Conservation (phyloP, 768 basidiomycete species). For the Panaeolus papilionaceus region DNA sequence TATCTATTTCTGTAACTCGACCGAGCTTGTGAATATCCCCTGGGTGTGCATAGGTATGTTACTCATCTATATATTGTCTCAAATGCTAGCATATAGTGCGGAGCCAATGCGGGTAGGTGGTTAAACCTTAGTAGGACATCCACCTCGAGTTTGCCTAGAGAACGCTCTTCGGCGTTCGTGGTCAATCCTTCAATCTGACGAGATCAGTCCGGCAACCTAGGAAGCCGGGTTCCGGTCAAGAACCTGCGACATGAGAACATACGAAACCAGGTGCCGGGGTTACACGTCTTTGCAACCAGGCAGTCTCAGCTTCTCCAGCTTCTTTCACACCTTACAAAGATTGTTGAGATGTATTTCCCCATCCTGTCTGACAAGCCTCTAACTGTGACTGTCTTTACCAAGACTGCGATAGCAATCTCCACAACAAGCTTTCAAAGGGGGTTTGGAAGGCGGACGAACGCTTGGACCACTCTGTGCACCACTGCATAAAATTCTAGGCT, state of each 20-base stretch:
- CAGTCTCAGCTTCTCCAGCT: not conserved
- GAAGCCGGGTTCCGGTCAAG: not conserved
- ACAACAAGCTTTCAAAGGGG: not conserved
- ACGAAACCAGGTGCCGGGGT: not conserved
- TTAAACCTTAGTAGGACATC: too few species aligned
- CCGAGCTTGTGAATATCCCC: too few species aligned
- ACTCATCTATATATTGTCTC: too few species aligned
- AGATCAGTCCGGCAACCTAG: not conserved
- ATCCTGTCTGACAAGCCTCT: not conserved
- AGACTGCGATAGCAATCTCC: not conserved
- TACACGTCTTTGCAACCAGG: not conserved
- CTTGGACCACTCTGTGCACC: not conserved
- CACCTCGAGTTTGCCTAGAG: too few species aligned
- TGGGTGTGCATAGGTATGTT: too few species aligned
- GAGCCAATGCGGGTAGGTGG: too few species aligned
- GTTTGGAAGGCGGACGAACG: too few species aligned
- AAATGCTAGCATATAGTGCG: too few species aligned
- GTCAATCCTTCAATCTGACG: too few species aligned
- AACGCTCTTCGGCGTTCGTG: too few species aligned
- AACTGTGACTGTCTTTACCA: not conserved
- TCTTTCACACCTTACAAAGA: constrained; percentile 14
- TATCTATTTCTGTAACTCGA: too few species aligned
- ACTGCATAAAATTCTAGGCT: not conserved
- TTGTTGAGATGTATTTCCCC: not conserved
- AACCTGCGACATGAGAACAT: constrained; percentile 6